Conservation (phyloP, 2,329 filamentous ascomycete genomes). For the Myriosclerotinia curreyana region DNA sequence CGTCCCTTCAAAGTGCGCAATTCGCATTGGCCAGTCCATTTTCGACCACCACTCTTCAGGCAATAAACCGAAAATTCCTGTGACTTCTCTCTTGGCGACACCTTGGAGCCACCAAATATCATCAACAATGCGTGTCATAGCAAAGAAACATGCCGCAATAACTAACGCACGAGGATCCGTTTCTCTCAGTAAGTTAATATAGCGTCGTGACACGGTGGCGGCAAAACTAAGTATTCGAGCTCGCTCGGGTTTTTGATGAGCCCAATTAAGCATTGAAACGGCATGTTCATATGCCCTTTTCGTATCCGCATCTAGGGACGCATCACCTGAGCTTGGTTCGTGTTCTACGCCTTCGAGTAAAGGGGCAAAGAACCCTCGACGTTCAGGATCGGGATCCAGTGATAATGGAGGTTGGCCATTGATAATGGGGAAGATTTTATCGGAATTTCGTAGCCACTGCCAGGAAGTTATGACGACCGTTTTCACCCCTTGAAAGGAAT, state of each 20-base stretch:
- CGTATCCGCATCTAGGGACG: constrained; percentile 36
- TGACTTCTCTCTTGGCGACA: constrained; percentile 62
- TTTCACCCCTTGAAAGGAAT: constrained; percentile 65
- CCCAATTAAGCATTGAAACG: constrained; percentile 65
- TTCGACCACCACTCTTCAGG: constrained; percentile 37
- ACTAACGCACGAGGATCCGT: constrained; percentile 46
- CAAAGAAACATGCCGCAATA: constrained; percentile 37
- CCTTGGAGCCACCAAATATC: constrained; percentile 65
- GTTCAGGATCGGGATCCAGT: constrained; percentile 54
- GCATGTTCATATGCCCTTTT: constrained; percentile 60
- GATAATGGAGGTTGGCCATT: constrained; percentile 62
- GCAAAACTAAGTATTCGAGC: constrained; percentile 61
- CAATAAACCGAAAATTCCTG: constrained; percentile 45
- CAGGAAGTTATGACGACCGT: constrained; percentile 62
- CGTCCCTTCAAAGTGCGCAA: constrained; percentile 35
- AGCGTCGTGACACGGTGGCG: constrained; percentile 60
- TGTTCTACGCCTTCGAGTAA: constrained; percentile 57
- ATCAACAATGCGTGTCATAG: constrained; percentile 35
- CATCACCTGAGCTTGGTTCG: constrained; percentile 45
- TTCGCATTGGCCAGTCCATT: constrained; percentile 38
- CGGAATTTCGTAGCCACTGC: constrained; percentile 59
- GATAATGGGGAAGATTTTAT: constrained; percentile 58
- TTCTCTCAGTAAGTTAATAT: constrained; percentile 57
- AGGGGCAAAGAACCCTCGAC: constrained; percentile 58
- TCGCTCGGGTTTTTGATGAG: constrained; percentile 57